phyloP scores from a whole-genome alignment of 306 rosid species.

The Urtica urens region DNA sequence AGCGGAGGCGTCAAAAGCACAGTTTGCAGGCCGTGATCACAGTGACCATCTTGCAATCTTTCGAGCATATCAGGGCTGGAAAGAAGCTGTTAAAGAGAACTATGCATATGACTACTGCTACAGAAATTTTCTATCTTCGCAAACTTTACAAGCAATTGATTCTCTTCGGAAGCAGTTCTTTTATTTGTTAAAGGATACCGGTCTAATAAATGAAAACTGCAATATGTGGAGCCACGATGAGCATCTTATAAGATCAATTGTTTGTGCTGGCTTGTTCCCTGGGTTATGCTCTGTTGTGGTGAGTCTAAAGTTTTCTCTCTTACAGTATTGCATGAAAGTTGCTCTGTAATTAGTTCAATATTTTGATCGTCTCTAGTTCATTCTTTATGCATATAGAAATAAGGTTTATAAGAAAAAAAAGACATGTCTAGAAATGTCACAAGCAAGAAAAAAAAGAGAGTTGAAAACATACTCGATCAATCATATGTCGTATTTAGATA shows the following conservation, averaged over 20 bases:
- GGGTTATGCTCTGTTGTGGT: conserved; percentile 96
- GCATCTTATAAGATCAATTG: conserved; percentile 62
- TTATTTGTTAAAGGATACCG: conserved; percentile 59
- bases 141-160: conserved; percentile 78
- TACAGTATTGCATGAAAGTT: no score
- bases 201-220: conserved; percentile 45
- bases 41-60: conserved; percentile 90
- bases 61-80: conserved; percentile 88
- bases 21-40: conserved; percentile 40
- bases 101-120: conserved; percentile 87
- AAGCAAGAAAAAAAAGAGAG: no score
- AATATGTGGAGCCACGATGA: conserved; percentile 56
- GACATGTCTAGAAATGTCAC: no score
- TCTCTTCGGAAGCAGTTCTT: conserved; percentile 75
- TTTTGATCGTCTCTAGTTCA: no score
- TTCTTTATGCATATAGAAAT: no score
- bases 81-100: conserved; percentile 48
- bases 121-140: conserved; percentile 77
- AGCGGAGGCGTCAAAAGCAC: conserved; percentile 36
- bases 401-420: no score
- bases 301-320: conserved; percentile 16
- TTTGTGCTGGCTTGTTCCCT: conserved; percentile 78
- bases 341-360: no score
- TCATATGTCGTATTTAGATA: no score
- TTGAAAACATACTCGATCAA: no score